A percentile compares a stretch with the other conserved stretches of the same genome.
These are phyloP conservation scores for Exophiala lecanii-corni DNA, from an alignment of 2,329 filamentous ascomycete species.

Conservation along the genomic window DNA sequence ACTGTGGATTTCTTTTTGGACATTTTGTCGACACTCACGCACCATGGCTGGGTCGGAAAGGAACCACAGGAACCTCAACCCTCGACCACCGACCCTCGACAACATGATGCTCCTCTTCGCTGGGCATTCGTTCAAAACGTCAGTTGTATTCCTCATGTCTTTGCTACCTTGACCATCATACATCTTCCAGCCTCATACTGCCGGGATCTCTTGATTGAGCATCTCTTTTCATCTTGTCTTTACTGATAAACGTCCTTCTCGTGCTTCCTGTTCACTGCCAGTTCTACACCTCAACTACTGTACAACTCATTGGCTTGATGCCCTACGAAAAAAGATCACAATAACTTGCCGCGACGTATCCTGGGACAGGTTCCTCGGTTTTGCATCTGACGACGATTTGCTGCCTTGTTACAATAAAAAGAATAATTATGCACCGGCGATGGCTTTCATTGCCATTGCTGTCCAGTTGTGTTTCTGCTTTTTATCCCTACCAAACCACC, in stretches of 20 bases:
- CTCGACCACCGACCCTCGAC: too few species aligned
- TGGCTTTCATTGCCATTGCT: slow-evolving; percentile 25
- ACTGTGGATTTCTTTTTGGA: too few species aligned
- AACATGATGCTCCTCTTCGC: too few species aligned
- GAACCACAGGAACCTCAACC: too few species aligned
- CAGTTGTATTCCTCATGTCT: too few species aligned
- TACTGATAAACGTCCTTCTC: neutral
- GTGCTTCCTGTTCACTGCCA: neutral
- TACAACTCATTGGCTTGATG: slow-evolving; percentile 16
- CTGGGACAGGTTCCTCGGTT: slow-evolving; percentile 17
- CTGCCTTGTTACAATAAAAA: neutral
- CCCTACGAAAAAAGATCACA: slow-evolving; percentile 4
- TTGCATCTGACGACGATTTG: neutral
- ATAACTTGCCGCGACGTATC: slow-evolving; percentile 6
- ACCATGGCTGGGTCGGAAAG: too few species aligned
- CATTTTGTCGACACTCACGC: too few species aligned
- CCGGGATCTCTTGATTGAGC: slow-evolving; percentile 27
- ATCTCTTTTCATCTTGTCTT: slow-evolving; percentile 11
- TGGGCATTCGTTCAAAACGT: too few species aligned
- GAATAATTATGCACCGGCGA: slow-evolving; percentile 23
- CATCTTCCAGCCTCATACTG: neutral
- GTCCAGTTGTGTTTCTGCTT: slow-evolving; percentile 32
- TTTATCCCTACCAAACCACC: slow-evolving; percentile 38
- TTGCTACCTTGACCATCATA: too few species aligned
- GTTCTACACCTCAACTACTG: neutral